Evolutionary conservation across 345 rosid species (phyloP), one percentile per base, ranked within the genome.

Genomic region (Rhodamnia argentea): DNA sequence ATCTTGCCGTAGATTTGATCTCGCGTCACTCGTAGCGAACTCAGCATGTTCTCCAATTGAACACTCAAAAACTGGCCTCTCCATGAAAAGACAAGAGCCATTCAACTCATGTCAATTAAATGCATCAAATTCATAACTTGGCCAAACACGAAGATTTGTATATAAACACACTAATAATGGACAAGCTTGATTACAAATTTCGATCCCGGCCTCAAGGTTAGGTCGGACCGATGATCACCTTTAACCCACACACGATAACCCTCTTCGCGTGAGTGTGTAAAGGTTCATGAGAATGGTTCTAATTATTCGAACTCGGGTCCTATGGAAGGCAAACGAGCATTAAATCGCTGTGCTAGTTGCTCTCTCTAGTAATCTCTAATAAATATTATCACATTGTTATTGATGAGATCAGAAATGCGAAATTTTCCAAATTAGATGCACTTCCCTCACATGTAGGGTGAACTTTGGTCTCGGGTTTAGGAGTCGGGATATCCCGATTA

Each of bases 371-470:
- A 18, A 18, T 16, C 44, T 32, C 24, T 16, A 7, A 16, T 16
- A 0, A 10, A 2, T 32, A 32, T 32, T 70, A 16, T 64, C 13
- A 0, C 3, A 13, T 32, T 9, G 7, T 4, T 10, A 32, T 70
- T 1, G 44, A 32, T 7, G 4, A 18, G 47, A 70, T 70, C 5
- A 56, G 78, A 32, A 3, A 16, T 0, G 24, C 0, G 4, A 2
- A 29, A 8, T 16, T 64, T 32, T 64, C 29, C 11, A 18, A 8
- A 32, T 64, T 9, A 16, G 3, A 32, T 4, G 12, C 24, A 2
- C 5, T 11, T 23, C 24, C 13, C 26, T 15, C 1, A 0, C 29
- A 20, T 9, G 16, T 27, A 27, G 22, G 55, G 0, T 62, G 23
- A 18, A 29, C 44, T 64, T 29, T 29, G 42, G 42, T 29, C 11